Percentiles rank a stretch among this genome's conserved stretches.
phyloP scores from a whole-genome alignment of 2,329 filamentous ascomycete species.

The Ophiostoma tasmaniense region DNA sequence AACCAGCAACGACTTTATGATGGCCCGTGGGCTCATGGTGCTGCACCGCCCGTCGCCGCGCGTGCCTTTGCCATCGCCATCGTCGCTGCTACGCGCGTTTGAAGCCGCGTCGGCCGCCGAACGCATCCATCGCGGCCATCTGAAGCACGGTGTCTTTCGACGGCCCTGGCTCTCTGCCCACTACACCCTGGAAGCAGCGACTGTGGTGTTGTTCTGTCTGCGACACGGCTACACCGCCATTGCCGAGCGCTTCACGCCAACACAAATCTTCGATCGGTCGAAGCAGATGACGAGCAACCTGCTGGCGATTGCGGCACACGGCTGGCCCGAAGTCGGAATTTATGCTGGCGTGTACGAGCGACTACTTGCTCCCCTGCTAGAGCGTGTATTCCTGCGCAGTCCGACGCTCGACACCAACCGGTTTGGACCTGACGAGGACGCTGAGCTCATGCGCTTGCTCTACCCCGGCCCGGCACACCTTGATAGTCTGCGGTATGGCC shows the following conservation, averaged over 20 bases:
- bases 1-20: conserved; percentile 11
- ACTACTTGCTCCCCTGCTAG: conserved; percentile 26
- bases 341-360: conserved; percentile 23
- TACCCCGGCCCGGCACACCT: conserved; percentile 20
- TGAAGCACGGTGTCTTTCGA: conserved; percentile 16
- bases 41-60: conserved; percentile 18
- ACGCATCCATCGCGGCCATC: conserved; percentile 18
- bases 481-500: conserved; percentile 14
- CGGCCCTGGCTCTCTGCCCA: conserved; percentile 20
- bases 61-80: conserved; percentile 14
- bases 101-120: conserved; percentile 18
- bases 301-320: conserved; percentile 26
- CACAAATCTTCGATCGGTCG: conserved; percentile 28
- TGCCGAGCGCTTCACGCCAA: conserved; percentile 23
- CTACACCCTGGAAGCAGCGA: conserved; percentile 19
- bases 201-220: conserved; percentile 26
- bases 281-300: conserved; percentile 28
- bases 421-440: conserved; percentile 19
- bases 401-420: neutral
- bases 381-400: conserved; percentile 23
- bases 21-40: conserved; percentile 16
- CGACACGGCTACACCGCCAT: conserved; percentile 27
- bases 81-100: conserved; percentile 17
- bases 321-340: conserved; percentile 28
- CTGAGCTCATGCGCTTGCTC: conserved; percentile 19